Percentiles rank a stretch among this genome's conserved stretches.
Evolutionary conservation across 169 alveolate species (phyloP).

Genomic region (Neospora caninum): DNA sequence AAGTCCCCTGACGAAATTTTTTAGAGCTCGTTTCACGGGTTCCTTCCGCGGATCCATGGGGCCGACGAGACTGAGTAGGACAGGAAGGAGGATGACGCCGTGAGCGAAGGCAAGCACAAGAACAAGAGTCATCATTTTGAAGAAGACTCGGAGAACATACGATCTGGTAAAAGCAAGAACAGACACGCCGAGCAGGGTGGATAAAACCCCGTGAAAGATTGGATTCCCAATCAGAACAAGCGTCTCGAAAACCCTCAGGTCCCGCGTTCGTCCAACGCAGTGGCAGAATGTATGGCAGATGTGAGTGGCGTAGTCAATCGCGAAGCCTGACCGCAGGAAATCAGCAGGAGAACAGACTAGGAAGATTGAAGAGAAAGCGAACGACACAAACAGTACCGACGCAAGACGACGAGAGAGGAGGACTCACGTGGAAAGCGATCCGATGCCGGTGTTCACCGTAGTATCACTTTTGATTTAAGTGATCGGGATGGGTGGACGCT

Average conservation of each 20-base stretch:
- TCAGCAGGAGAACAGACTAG: background rate
- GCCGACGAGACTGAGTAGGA: conserved; percentile 70
- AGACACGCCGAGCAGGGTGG: conserved; percentile 82
- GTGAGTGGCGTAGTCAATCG: conserved; percentile 85
- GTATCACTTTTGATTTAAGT: no score
- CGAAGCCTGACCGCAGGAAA: conserved; percentile 70
- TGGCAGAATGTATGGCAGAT: conserved; percentile 85
- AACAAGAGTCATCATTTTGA: conserved; percentile 83
- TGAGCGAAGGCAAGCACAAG: conserved; percentile 65
- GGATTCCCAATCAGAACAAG: conserved; percentile 84
- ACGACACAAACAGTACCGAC: background rate
- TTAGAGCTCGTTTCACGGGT: background rate
- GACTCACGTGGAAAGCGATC: no score
- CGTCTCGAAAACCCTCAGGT: conserved; percentile 82
- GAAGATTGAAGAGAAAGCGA: background rate
- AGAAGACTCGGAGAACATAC: conserved; percentile 80
- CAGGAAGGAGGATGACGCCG: conserved; percentile 70
- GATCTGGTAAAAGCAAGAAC: conserved; percentile 79
- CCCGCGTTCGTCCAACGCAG: conserved; percentile 80
- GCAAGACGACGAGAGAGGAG: background rate
- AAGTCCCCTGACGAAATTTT: background rate
- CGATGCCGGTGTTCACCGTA: no score
- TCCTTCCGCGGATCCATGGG: conserved; percentile 49
- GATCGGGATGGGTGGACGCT: no score
- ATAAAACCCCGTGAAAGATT: conserved; percentile 83